These are phyloP conservation scores for Skeletonema costatum DNA, from an alignment of 108 stramenopile species.

Conservation along the genomic window DNA sequence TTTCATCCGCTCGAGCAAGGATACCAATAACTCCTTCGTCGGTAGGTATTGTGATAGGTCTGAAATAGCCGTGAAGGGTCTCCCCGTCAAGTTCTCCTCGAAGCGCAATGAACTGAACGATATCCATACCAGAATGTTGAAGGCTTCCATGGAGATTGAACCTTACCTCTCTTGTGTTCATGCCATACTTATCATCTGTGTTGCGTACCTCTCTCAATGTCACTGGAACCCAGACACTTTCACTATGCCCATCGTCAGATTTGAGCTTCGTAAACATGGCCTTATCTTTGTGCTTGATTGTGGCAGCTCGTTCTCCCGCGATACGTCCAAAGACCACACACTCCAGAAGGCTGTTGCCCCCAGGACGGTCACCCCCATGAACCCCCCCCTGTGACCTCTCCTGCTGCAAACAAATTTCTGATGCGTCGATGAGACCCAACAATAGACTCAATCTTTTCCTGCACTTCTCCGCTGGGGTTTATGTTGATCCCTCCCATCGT, in stretches of 20 bases:
- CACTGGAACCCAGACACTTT: slow-evolving; percentile 42
- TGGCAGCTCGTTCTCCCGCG: slow-evolving; percentile 53
- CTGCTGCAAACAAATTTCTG: slow-evolving; percentile 62
- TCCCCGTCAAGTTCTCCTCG: slow-evolving; percentile 59
- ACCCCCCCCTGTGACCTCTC: slow-evolving; percentile 79
- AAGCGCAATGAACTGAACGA: slow-evolving; percentile 56
- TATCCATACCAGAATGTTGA: slow-evolving; percentile 51
- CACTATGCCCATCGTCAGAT: slow-evolving; percentile 16
- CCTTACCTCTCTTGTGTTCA: slow-evolving; percentile 49
- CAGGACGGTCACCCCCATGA: slow-evolving; percentile 69
- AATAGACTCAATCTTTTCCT: slow-evolving; percentile 30
- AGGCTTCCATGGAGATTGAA: slow-evolving; percentile 53
- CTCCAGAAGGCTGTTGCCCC: slow-evolving; percentile 83
- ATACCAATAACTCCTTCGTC: slow-evolving; percentile 60
- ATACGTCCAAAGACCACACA: slow-evolving; percentile 87
- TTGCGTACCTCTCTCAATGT: slow-evolving; percentile 49
- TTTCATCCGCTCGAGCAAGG: slow-evolving; percentile 42
- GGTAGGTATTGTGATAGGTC: slow-evolving; percentile 40
- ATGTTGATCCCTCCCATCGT: slow-evolving; percentile 88
- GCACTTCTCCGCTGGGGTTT: slow-evolving; percentile 60
- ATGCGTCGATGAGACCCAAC: slow-evolving; percentile 47
- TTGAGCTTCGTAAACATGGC: slow-evolving; percentile 21
- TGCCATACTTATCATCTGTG: slow-evolving; percentile 55
- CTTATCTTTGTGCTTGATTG: slow-evolving; percentile 22
- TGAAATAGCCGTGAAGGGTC: slow-evolving; percentile 48